Evolutionary conservation across 352 stramenopile species (phyloP).

Genomic region (Globisporangium apiculatum): DNA sequence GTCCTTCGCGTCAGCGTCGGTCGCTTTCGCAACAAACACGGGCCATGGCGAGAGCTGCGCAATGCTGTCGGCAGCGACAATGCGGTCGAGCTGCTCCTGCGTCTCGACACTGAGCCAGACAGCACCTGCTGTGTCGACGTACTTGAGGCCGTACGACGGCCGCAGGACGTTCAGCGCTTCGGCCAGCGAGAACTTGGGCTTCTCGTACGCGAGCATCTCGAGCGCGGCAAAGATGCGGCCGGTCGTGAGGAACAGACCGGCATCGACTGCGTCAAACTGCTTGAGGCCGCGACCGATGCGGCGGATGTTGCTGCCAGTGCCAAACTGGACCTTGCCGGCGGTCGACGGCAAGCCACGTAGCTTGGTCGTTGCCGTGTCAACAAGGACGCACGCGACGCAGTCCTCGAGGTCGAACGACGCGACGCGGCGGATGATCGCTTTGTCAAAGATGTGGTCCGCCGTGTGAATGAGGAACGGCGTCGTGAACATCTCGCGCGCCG

Average conservation of each 20-base stretch:
- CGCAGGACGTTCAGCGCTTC: conserved; percentile 69
- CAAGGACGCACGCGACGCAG: conserved; percentile 58
- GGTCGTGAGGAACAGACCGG: conserved; percentile 66
- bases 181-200: conserved; percentile 67
- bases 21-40: conserved; percentile 46
- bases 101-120: conserved; percentile 84
- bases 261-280: conserved; percentile 60
- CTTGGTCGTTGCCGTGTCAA: conserved; percentile 62
- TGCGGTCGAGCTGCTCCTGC: conserved; percentile 72
- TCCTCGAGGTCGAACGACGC: conserved; percentile 49
- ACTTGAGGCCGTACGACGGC: conserved; percentile 54
- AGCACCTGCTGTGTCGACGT: conserved; percentile 54
- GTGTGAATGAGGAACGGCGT: conserved; percentile 85
- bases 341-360: conserved; percentile 53
- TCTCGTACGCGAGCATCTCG: conserved; percentile 47
- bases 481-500: conserved; percentile 68
- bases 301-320: conserved; percentile 41
- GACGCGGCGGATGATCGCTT: conserved; percentile 61
- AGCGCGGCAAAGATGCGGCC: conserved; percentile 62
- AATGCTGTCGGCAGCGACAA: conserved; percentile 44
- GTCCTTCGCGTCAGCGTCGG: conserved; percentile 15
- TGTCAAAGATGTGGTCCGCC: conserved; percentile 81
- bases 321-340: conserved; percentile 54
- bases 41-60: conserved; percentile 67
- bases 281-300: conserved; percentile 50